A percentile compares a stretch with the other conserved stretches of the same genome.
Conservation (phyloP, 768 basidiomycete species). For the Tulasnella sp. region DNA sequence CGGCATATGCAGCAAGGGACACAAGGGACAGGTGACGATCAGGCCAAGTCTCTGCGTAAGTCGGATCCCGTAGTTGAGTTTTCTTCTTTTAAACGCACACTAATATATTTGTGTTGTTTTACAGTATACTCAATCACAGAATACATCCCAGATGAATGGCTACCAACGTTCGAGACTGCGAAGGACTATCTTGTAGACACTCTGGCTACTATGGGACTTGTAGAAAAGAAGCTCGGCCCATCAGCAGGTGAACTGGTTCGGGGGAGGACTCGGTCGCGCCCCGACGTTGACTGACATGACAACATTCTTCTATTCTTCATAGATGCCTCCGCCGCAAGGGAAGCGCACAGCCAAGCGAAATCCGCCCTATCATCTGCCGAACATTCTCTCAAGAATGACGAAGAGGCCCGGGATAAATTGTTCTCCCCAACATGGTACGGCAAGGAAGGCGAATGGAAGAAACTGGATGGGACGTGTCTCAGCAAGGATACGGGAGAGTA, state of each 20-base stretch:
- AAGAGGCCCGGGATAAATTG: constrained; percentile 51
- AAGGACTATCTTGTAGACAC: constrained; percentile 49
- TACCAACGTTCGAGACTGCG: constrained; percentile 61
- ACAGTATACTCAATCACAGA: constrained; percentile 68
- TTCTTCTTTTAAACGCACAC: too few relatives aligned
- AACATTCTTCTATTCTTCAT: not conserved
- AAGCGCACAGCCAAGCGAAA: constrained; percentile 34
- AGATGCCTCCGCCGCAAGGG: constrained; percentile 53
- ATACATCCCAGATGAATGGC: constrained; percentile 74
- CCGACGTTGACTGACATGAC: too few relatives aligned
- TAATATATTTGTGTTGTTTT: not conserved
- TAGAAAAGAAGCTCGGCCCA: constrained; percentile 28
- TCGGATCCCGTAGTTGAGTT: too few relatives aligned
- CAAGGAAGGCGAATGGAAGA: constrained; percentile 86
- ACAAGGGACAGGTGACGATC: constrained; percentile 23
- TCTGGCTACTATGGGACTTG: constrained; percentile 53
- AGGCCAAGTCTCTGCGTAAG: constrained; percentile 43
- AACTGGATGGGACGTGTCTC: constrained; percentile 72
- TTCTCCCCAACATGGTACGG: constrained; percentile 61
- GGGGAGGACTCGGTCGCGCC: not conserved
- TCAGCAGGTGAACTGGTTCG: constrained; percentile 31
- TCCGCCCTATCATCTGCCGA: constrained; percentile 42
- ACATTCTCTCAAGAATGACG: constrained; percentile 42
- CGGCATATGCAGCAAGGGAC: constrained; percentile 36
- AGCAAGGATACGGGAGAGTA: constrained; percentile 88